phyloP scores from a whole-genome alignment of 805 yeast genomes.

The Candida awuae region DNA sequence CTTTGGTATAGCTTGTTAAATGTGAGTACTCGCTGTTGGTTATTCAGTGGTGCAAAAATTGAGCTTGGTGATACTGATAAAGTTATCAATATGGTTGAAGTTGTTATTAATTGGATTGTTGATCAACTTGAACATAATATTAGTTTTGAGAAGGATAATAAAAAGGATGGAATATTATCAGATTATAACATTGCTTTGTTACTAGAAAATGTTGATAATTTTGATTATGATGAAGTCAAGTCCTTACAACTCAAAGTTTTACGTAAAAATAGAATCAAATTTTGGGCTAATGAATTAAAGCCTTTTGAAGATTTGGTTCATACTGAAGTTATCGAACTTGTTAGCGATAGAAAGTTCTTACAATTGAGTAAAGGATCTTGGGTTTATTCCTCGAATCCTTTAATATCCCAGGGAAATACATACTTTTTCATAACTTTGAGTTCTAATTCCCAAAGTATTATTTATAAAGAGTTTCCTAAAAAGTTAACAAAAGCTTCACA shows the following conservation, averaged over 20 bases:
- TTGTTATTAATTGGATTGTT: conserved; percentile 9
- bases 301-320: conserved; percentile 44
- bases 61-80: conserved; percentile 8
- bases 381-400: conserved; percentile 61
- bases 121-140: not conserved
- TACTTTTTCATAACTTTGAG: conserved; percentile 52
- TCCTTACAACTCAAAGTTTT: conserved; percentile 41
- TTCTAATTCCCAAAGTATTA: conserved; percentile 53
- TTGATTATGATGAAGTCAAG: conserved; percentile 43
- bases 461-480: conserved; percentile 50
- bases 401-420: conserved; percentile 13
- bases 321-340: conserved; percentile 58
- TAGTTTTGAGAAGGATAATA: not conserved
- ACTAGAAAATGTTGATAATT: conserved; percentile 12
- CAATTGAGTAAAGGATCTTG: conserved; percentile 72
- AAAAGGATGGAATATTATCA: not conserved
- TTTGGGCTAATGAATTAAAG: conserved; percentile 40
- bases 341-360: conserved; percentile 65
- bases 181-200: conserved; percentile 7
- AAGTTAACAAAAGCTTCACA: conserved; percentile 21
- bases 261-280: conserved; percentile 28
- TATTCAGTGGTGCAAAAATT: conserved; percentile 10
- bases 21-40: conserved; percentile 13
- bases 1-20: conserved; percentile 11
- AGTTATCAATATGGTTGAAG: conserved; percentile 4